Percentiles rank a stretch among this genome's conserved stretches.
phyloP scores from a whole-genome alignment of 2,329 filamentous ascomycete genomes.

The Aspergillus carbonarius region DNA sequence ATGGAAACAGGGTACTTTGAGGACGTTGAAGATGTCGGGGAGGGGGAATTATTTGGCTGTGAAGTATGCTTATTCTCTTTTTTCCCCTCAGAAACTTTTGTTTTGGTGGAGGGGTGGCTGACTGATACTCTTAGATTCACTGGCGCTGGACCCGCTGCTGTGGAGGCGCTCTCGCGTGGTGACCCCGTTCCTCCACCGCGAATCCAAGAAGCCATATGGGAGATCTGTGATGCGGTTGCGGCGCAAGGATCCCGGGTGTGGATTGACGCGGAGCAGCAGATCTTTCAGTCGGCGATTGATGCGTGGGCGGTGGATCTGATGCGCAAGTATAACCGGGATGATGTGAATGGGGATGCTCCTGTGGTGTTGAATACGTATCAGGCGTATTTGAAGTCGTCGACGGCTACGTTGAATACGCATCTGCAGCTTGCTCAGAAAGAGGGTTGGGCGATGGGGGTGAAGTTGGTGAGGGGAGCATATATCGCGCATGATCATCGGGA shows the following conservation, averaged over 20 bases:
- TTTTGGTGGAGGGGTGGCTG: too few species aligned
- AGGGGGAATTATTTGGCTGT: conserved; percentile 45
- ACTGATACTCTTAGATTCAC: conserved; percentile 43
- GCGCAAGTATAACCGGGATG: conserved; percentile 41
- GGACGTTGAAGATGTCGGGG: conserved; percentile 47
- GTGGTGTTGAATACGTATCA: conserved; percentile 48
- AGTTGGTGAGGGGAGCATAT: conserved; percentile 49
- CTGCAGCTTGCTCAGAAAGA: conserved; percentile 39
- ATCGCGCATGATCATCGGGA: conserved; percentile 41
- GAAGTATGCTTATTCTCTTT: conserved; percentile 34
- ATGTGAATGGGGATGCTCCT: neutral
- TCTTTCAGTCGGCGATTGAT: conserved; percentile 46
- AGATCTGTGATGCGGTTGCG: conserved; percentile 37
- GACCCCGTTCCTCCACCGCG: conserved; percentile 31
- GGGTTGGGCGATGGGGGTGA: conserved; percentile 45
- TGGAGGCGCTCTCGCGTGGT: conserved; percentile 37
- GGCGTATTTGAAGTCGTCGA: conserved; percentile 47
- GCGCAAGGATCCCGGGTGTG: conserved; percentile 41
- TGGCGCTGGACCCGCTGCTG: conserved; percentile 42
- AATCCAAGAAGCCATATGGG: conserved; percentile 37
- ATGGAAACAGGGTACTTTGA: conserved; percentile 49
- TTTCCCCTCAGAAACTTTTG: too few species aligned
- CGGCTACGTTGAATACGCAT: conserved; percentile 39
- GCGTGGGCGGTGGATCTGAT: conserved; percentile 48
- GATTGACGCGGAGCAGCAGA: conserved; percentile 51